A percentile compares a stretch with the other conserved stretches of the same genome.
Conservation (phyloP, 2,329 filamentous ascomycete genomes). For the Neofusicoccum kwambonambiense region DNA sequence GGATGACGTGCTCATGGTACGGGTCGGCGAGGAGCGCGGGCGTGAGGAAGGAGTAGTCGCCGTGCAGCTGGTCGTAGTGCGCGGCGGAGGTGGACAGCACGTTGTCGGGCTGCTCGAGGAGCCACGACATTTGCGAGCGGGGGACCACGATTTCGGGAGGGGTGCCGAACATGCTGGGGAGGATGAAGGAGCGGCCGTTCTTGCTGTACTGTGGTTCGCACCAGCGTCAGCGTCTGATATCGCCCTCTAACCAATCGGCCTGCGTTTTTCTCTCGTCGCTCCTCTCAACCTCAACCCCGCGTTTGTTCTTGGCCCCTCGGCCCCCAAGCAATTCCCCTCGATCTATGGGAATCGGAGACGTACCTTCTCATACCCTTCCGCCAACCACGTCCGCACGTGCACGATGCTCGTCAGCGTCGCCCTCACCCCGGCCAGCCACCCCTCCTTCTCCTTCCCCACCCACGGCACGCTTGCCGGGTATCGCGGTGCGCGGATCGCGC, state of each 20-base stretch:
- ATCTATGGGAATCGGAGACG: not conserved
- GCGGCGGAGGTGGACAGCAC: conserved; percentile 37
- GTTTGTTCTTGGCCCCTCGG: no score
- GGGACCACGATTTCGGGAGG: conserved; percentile 36
- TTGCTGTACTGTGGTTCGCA: conserved; percentile 24
- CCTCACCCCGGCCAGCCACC: not conserved
- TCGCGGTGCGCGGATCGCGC: not conserved
- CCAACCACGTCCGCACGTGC: not conserved
- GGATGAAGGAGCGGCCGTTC: conserved; percentile 27
- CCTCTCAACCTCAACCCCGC: not conserved
- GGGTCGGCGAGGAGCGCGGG: conserved; percentile 36
- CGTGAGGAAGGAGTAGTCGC: conserved; percentile 40
- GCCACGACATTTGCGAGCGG: conserved; percentile 37
- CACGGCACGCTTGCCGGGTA: not conserved
- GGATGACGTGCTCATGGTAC: conserved; percentile 44
- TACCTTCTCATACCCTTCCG: conserved; percentile 9
- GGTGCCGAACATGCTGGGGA: conserved; percentile 27
- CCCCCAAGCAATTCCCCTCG: not conserved
- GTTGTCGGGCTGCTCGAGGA: conserved; percentile 44
- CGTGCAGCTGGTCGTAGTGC: conserved; percentile 40
- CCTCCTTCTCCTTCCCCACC: not conserved
- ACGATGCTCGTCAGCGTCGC: not conserved
- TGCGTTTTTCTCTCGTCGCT: not conserved
- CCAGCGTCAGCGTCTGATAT: no score
- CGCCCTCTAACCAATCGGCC: no score